Evolutionary conservation across 495 filamentous ascomycete genomes (phyloP).

Genomic region (Daldinia loculata): DNA sequence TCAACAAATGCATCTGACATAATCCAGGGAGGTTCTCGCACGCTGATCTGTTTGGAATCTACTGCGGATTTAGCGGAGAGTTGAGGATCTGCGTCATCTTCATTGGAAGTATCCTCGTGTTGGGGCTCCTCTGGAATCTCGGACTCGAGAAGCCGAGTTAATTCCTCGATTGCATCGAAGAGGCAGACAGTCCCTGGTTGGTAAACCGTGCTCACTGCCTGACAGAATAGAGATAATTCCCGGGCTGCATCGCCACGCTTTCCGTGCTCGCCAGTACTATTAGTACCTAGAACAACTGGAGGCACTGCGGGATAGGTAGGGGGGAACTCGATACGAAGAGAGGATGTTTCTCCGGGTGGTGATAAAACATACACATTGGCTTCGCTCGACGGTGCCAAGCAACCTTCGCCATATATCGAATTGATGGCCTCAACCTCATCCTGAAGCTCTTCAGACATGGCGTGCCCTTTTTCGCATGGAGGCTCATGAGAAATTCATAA

Average conservation of each 20-base stretch:
- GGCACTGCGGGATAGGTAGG: slow-evolving; percentile 73
- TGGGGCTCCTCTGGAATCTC: slow-evolving; percentile 31
- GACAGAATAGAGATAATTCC: slow-evolving; percentile 70
- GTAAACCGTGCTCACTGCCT: slow-evolving; percentile 71
- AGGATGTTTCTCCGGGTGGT: slow-evolving; percentile 58
- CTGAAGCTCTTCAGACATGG: slow-evolving; percentile 76
- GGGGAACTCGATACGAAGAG: slow-evolving; percentile 73
- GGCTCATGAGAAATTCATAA: neutral
- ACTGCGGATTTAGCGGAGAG: neutral
- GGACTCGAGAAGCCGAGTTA: slow-evolving; percentile 49
- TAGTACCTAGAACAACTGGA: slow-evolving; percentile 74
- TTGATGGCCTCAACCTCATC: slow-evolving; percentile 93
- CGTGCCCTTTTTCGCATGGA: slow-evolving; percentile 5
- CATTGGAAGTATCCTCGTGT: slow-evolving; percentile 23
- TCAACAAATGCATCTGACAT: slow-evolving; percentile 76
- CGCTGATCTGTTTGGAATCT: slow-evolving; percentile 17
- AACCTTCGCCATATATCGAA: slow-evolving; percentile 84
- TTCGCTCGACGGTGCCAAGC: slow-evolving; percentile 57
- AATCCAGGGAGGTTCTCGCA: slow-evolving; percentile 68
- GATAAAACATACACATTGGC: slow-evolving; percentile 59
- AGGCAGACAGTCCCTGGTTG: slow-evolving; percentile 81
- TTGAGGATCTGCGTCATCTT: slow-evolving; percentile 20
- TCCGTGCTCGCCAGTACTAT: slow-evolving; percentile 63
- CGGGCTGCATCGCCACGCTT: slow-evolving; percentile 74
- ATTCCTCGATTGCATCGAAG: slow-evolving; percentile 82